Conservation (phyloP, 495 filamentous ascomycete species). For the Penicillium pancosmium region DNA sequence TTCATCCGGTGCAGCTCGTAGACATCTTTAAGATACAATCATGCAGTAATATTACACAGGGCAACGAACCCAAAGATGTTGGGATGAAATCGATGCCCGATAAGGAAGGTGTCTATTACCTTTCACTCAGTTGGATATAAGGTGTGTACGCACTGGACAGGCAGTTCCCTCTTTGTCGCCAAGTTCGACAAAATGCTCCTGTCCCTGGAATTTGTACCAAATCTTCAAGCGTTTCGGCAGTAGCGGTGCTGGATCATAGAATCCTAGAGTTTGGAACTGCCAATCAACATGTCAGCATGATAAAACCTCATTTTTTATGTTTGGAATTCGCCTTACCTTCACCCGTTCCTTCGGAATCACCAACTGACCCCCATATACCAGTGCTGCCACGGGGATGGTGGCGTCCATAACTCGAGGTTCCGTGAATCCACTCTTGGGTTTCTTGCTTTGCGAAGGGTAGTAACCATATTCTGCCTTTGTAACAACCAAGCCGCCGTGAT, state of each 20-base stretch:
- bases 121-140: conserved; percentile 18
- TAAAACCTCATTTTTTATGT: not conserved
- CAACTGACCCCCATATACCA: conserved; percentile 52
- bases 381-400: conserved; percentile 49
- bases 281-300: conserved; percentile 17
- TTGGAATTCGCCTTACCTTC: conserved; percentile 36
- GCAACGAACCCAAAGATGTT: not conserved
- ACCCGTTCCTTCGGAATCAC: conserved; percentile 43
- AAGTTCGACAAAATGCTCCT: conserved; percentile 48
- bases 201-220: conserved; percentile 54
- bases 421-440: conserved; percentile 21
- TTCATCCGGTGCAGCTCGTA: not conserved
- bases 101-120: not conserved
- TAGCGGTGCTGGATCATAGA: conserved; percentile 60
- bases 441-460: conserved; percentile 33
- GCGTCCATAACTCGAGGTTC: conserved; percentile 46
- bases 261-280: conserved; percentile 56
- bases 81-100: not conserved
- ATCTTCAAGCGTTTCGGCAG: conserved; percentile 54
- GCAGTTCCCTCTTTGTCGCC: conserved; percentile 45
- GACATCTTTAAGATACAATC: not conserved
- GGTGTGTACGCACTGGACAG: conserved; percentile 43
- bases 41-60: conserved; percentile 18
- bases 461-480: conserved; percentile 48
- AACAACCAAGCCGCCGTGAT: conserved; percentile 42